Conservation (phyloP, 768 basidiomycete species). For the Kwoniella sp. region DNA sequence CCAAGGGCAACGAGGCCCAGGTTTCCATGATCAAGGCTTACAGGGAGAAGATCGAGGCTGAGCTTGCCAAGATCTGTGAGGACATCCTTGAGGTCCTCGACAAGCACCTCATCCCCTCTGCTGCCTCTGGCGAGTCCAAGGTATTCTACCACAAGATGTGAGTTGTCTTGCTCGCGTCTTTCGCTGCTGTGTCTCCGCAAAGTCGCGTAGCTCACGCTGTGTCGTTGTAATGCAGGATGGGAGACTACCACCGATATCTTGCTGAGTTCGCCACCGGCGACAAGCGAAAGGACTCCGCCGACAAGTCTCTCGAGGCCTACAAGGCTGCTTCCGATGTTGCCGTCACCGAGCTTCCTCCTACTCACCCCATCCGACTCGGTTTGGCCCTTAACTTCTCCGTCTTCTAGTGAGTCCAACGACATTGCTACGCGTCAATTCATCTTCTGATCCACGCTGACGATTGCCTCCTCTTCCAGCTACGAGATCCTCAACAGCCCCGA, state of each 20-base stretch:
- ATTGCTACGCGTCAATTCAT: too few species aligned
- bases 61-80: conserved; percentile 97
- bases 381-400: conserved; percentile 99
- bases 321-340: conserved; percentile 97
- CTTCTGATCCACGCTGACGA: background rate
- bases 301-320: conserved; percentile 88
- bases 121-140: conserved; percentile 94
- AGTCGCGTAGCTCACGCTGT: background rate
- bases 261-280: conserved; percentile 98
- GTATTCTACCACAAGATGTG: conserved; percentile 99
- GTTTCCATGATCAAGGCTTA: conserved; percentile 97
- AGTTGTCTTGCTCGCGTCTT: conserved; percentile 52
- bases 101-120: conserved; percentile 94
- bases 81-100: conserved; percentile 96
- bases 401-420: conserved; percentile 67
- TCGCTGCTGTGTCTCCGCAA: background rate
- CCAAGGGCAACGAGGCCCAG: conserved; percentile 94
- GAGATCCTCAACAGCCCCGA: conserved; percentile 99
- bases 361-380: conserved; percentile 97
- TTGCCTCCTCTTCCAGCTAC: conserved; percentile 61
- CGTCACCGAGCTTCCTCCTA: conserved; percentile 82
- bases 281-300: conserved; percentile 93
- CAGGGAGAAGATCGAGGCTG: conserved; percentile 95
- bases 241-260: conserved; percentile 98
- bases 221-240: conserved; percentile 70